These are phyloP conservation scores for Myotisia sp. DNA, from an alignment of 2,329 filamentous ascomycete species.

Conservation along the genomic window DNA sequence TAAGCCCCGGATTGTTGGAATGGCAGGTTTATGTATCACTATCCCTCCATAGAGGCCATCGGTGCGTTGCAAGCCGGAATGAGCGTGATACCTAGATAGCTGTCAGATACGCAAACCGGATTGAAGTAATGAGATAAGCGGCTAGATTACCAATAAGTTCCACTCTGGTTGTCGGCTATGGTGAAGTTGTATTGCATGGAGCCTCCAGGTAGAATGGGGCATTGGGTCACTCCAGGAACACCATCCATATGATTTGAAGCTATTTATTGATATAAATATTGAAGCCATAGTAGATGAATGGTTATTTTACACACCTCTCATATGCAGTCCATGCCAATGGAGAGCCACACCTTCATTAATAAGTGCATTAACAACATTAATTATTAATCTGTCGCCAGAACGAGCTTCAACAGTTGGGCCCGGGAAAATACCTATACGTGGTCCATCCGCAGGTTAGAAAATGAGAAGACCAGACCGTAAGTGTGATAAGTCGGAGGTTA, in stretches of 20 bases:
- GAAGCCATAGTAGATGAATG: not conserved
- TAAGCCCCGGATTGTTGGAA: conserved; percentile 10
- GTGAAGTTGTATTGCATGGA: conserved; percentile 31
- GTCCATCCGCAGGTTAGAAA: not conserved
- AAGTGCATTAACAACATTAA: conserved; percentile 32
- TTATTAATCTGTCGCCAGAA: conserved; percentile 32
- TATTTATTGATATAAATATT: conserved; percentile 3
- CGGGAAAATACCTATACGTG: conserved; percentile 29
- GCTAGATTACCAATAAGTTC: conserved; percentile 34
- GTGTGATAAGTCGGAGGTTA: conserved; percentile 12
- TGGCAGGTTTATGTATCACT: conserved; percentile 30
- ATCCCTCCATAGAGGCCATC: conserved; percentile 37
- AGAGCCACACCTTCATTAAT: conserved; percentile 28
- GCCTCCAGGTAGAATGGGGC: conserved; percentile 47
- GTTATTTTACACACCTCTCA: conserved; percentile 19
- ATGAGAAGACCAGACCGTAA: not conserved
- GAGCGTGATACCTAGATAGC: conserved; percentile 27
- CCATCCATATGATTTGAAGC: conserved; percentile 19
- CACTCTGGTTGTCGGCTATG: conserved; percentile 25
- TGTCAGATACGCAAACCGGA: not conserved
- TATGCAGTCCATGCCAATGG: conserved; percentile 37
- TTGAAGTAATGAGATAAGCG: not conserved
- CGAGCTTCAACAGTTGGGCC: conserved; percentile 38
- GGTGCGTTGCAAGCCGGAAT: conserved; percentile 29
- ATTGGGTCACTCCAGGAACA: conserved; percentile 52